phyloP scores from a whole-genome alignment of 192 early-diverging fungal genomes.

The Gigaspora rosea region DNA sequence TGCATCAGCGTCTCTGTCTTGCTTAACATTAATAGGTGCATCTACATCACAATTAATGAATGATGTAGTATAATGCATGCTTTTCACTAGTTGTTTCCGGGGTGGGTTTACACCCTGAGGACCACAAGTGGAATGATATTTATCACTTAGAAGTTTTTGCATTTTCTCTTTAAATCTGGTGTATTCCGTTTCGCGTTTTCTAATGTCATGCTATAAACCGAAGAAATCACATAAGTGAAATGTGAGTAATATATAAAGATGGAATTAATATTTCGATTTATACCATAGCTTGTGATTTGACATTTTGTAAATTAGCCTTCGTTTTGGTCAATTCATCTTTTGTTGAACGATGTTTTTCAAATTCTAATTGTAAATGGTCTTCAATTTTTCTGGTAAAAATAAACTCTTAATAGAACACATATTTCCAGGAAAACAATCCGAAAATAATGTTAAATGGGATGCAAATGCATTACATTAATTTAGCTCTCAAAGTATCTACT shows the following conservation, averaged over 20 bases:
- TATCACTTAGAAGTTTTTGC: conserved; percentile 24
- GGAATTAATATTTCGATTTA: background rate
- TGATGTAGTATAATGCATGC: too few relatives aligned
- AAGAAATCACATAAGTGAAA: too few relatives aligned
- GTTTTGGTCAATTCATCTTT: conserved; percentile 52
- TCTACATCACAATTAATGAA: too few relatives aligned
- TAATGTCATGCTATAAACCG: conserved; percentile 26
- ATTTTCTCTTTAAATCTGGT: conserved; percentile 29
- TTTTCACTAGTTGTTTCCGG: background rate
- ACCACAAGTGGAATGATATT: conserved; percentile 10
- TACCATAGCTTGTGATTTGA: conserved; percentile 55
- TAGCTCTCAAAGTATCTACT: conserved; percentile 23
- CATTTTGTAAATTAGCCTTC: conserved; percentile 53
- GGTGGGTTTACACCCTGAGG: conserved; percentile 8
- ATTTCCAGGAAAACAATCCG: background rate
- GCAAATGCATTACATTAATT: conserved; percentile 3
- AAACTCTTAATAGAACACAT: too few relatives aligned
- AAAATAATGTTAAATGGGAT: background rate
- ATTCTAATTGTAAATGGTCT: conserved; percentile 37
- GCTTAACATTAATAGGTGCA: too few relatives aligned
- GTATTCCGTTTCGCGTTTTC: conserved; percentile 28
- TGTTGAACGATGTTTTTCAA: conserved; percentile 39
- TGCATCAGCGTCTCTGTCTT: too few relatives aligned
- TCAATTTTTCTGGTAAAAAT: conserved; percentile 14
- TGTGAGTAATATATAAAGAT: too few relatives aligned